Base-by-base conservation (phyloP, 495 filamentous ascomycete genomes). In the Aspergillus steynii region DNA sequence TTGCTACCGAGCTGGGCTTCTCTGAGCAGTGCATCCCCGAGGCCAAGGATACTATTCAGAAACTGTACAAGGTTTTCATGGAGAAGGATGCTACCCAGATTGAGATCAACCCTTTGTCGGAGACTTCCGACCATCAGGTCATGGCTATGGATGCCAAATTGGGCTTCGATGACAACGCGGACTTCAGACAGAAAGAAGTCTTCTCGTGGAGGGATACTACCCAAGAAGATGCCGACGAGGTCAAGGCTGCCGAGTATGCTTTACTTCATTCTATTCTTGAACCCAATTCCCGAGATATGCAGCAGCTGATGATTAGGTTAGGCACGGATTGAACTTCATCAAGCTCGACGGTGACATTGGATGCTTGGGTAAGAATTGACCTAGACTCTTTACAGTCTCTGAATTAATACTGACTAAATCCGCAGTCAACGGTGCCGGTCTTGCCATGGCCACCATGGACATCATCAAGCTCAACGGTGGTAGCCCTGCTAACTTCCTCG, bases 401-500 rank as follows among this genome's bases (percentile, higher is more conserved):
- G 27, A 6, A 8, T 20, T 32, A 25, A 53, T 56, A 50, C 73
- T 79, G 64, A 78, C 31, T 12, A 15, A 15, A 5, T 34, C 10
- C 59, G 1, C 48, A 74, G 95, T 99, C 80, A 99, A 99, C 78
- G 95, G 95, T 75, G 95, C 95, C 65, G 95, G 95, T 82, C 89
- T 99, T 60, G 95, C 95, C 73, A 99, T 99, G 95, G 95, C 95
- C 58, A 99, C 95, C 67, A 99, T 99, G 95, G 95, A 99, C 78
- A 98, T 99, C 80, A 99, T 99, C 85, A 99, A 99, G 85, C 86
- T 99, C 29, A 99, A 99, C 81, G 95, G 95, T 70, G 95, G 95
- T 55, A 83, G 84, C 70, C 95, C 95, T 56, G 95, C 95, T 60
- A 99, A 99, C 85, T 99, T 99, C 89, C 84, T 99, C 61, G 95